Percentiles rank a stretch among this genome's conserved stretches.
These are phyloP conservation scores for Yamadazyma atmosphaerica DNA, from an alignment of 1,139 yeast species.

Conservation along the genomic window DNA sequence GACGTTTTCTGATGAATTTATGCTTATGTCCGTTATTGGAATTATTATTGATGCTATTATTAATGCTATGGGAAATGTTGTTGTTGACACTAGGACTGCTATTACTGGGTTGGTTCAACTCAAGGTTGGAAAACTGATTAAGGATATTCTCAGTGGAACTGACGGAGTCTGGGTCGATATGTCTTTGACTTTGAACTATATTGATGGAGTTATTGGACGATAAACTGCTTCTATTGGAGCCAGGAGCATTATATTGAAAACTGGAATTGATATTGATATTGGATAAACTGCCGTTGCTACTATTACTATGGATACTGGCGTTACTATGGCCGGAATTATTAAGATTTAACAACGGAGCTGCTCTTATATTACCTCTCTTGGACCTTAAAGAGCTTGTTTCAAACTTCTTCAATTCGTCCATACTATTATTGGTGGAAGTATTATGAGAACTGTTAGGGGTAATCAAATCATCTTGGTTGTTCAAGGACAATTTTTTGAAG, in stretches of 20 bases:
- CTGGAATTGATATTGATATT: constrained; percentile 1
- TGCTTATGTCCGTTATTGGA: constrained; percentile 4
- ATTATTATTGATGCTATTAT: background rate
- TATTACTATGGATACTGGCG: constrained; percentile 2
- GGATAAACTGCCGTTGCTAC: constrained; percentile 2
- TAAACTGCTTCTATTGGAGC: constrained; percentile 9
- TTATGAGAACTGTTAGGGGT: background rate
- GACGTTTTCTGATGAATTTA: constrained; percentile 29
- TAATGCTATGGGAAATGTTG: background rate
- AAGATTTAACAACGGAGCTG: constrained; percentile 26
- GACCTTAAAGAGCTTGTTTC: constrained; percentile 16
- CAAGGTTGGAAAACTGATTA: constrained; percentile 33
- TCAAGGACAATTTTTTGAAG: constrained; percentile 65
- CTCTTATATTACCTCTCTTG: constrained; percentile 20
- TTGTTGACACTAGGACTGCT: background rate
- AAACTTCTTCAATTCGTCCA: constrained; percentile 12
- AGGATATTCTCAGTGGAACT: constrained; percentile 25
- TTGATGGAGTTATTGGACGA: constrained; percentile 13
- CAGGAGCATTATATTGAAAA: constrained; percentile 2
- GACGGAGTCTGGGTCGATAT: constrained; percentile 31
- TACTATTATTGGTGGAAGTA: background rate
- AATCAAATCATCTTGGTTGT: constrained; percentile 6
- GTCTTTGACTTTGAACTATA: constrained; percentile 26
- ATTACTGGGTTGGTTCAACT: constrained; percentile 21
- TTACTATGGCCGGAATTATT: constrained; percentile 7